Base-by-base conservation (phyloP, 75 land plant genomes). In the Cunninghamia lanceolata region DNA sequence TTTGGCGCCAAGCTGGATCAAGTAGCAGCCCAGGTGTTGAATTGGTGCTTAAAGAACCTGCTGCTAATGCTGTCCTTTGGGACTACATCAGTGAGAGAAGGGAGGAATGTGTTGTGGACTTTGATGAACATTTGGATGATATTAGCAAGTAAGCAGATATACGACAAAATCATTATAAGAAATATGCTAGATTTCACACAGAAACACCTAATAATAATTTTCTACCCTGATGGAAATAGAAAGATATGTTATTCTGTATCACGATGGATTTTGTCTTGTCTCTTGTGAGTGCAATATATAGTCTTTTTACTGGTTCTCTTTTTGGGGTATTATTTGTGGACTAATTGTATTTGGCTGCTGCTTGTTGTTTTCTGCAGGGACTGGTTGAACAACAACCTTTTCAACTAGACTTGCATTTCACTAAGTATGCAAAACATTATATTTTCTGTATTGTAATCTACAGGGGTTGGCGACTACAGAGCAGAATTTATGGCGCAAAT, bases 41-140 rank as follows among this genome's bases (percentile, higher is more conserved):
- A 43, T 74, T 98, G 83, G 77, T 73, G 16, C 50, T 92, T 17
- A 91, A 92, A 84, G 97, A 96, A 84, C 91, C 96, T 39, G 74
- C 95, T 14, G 94, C 99, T 21, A 98, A 98, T 84, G 78, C 84
- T 14, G 88, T 98, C 13, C 83, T 98, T 21, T 80, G 87, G 86
- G 99, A 97, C 86, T 95, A 91, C 81, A 94, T 98, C 82, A 73
- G 91, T 30, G 89, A 97, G 35, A 90, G 93, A 53, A 95, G 94
- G 84, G 92, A 95, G 91, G 82, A 92, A 50, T 83, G 82, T 34
- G 85, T 98, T 30, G 94, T 95, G 0, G 99, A 98, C 83, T 98
- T 98, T 90, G 99, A 98, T 84, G 99, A 98, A 47, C 98, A 98
- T 88, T 91, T 96, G 89, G 96, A 96, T 87, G 98, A 98, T 82